phyloP scores from a whole-genome alignment of 1,139 yeast species.

The Eremothecium coryli region DNA sequence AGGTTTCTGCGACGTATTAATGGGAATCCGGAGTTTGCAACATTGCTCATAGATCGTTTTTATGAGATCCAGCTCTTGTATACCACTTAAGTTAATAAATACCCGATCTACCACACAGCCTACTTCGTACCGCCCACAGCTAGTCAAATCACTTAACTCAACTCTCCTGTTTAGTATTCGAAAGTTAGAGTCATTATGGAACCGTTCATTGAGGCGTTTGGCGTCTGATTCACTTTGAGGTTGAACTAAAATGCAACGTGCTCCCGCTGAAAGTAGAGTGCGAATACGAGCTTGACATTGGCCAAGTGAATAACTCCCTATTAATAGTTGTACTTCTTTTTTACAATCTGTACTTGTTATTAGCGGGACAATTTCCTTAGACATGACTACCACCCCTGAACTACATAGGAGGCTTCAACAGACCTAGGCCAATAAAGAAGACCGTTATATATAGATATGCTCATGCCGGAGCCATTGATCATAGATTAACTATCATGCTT shows the following conservation, averaged over 20 bases:
- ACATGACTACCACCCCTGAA: not conserved
- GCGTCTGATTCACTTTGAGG: slow-evolving; percentile 19
- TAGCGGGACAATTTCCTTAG: slow-evolving; percentile 14
- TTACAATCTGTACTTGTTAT: slow-evolving; percentile 36
- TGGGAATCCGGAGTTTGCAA: slow-evolving; percentile 58
- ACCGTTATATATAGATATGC: too few relatives aligned
- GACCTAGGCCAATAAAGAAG: too few relatives aligned
- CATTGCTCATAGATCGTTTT: slow-evolving; percentile 42
- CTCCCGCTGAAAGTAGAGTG: slow-evolving; percentile 47
- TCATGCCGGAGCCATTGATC: too few relatives aligned
- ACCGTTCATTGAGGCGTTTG: slow-evolving; percentile 12
- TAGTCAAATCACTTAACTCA: slow-evolving; percentile 38
- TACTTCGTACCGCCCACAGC: slow-evolving; percentile 56
- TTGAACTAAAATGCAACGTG: slow-evolving; percentile 43
- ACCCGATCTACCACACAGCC: slow-evolving; percentile 63
- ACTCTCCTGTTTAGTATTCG: slow-evolving; percentile 34
- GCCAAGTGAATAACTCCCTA: slow-evolving; percentile 44
- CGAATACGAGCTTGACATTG: slow-evolving; percentile 44
- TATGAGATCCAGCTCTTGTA: slow-evolving; percentile 29
- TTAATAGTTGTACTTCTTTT: slow-evolving; percentile 50
- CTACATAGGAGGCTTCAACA: not conserved
- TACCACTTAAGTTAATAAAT: slow-evolving; percentile 44
- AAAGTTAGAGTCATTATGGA: slow-evolving; percentile 21
- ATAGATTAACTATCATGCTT: too few relatives aligned
- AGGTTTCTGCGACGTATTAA: slow-evolving; percentile 69